phyloP scores from a whole-genome alignment of 495 filamentous ascomycete genomes.

The Chaetomium cochliodes region DNA sequence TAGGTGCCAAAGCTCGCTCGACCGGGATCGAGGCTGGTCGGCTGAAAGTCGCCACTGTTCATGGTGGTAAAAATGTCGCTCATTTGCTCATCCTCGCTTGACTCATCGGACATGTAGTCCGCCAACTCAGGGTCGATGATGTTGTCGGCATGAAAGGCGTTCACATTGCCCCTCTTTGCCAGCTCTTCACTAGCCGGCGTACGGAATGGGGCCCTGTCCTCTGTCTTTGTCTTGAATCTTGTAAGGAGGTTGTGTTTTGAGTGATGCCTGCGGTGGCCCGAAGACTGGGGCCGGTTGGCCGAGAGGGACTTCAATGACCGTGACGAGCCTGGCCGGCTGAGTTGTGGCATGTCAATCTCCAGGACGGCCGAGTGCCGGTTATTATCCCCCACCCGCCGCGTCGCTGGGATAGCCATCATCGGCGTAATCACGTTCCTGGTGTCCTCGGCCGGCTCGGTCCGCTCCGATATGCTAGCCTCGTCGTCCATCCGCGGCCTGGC shows the following conservation, averaged over 20 bases:
- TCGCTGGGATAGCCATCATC: slow-evolving; percentile 85
- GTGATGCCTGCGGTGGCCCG: slow-evolving; percentile 77
- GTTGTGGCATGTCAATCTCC: slow-evolving; percentile 70
- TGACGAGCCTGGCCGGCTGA: slow-evolving; percentile 81
- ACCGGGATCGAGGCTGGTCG: slow-evolving; percentile 49
- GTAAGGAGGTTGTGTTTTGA: slow-evolving; percentile 79
- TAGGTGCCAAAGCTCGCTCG: slow-evolving; percentile 50
- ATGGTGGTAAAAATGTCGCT: slow-evolving; percentile 80
- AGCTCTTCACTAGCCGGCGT: slow-evolving; percentile 66
- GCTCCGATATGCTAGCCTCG: slow-evolving; percentile 42
- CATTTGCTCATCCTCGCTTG: slow-evolving; percentile 87
- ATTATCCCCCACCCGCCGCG: slow-evolving; percentile 75
- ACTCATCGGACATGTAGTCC: slow-evolving; percentile 92
- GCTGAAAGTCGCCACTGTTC: slow-evolving; percentile 44
- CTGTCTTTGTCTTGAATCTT: slow-evolving; percentile 51
- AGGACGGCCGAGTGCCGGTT: slow-evolving; percentile 85
- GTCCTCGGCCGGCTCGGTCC: slow-evolving; percentile 44
- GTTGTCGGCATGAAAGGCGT: slow-evolving; percentile 94
- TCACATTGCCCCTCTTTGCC: slow-evolving; percentile 61
- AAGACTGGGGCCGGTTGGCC: slow-evolving; percentile 64
- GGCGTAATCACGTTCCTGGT: slow-evolving; percentile 53
- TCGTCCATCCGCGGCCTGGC: slow-evolving; percentile 36
- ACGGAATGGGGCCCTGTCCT: slow-evolving; percentile 87
- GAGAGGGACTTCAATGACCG: slow-evolving; percentile 83
- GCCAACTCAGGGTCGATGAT: slow-evolving; percentile 97